Conservation (phyloP, 768 basidiomycete genomes). For the Coprinopsis strossmayeri region DNA sequence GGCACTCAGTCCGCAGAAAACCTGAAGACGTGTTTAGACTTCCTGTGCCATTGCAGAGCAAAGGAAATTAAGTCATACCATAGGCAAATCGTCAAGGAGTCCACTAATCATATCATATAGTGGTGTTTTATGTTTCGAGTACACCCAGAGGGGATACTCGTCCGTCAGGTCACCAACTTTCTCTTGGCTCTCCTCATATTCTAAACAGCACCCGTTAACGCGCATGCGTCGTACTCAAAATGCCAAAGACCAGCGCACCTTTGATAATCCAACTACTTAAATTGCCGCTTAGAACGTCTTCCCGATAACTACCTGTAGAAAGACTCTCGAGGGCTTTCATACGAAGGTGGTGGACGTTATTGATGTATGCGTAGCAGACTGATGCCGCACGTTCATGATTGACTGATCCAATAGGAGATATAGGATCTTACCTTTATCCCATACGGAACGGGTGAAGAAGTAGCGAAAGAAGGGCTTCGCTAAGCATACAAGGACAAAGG, state of each 20-base stretch:
- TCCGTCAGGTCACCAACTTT: not conserved
- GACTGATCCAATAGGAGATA: not conserved
- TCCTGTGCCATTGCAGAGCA: not conserved
- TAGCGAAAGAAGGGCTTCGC: constrained; percentile 1
- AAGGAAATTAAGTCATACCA: not conserved
- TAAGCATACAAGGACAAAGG: constrained; percentile 3
- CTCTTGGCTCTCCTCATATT: not conserved
- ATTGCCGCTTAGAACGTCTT: constrained; percentile 9
- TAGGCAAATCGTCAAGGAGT: not conserved
- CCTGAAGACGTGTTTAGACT: constrained; percentile 6
- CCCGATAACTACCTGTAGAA: not conserved
- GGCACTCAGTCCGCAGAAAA: constrained; percentile 16
- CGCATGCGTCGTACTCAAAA: not conserved
- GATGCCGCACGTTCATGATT: not conserved
- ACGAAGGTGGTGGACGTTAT: constrained; percentile 23
- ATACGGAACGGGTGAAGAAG: not conserved
- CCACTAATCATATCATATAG: not conserved
- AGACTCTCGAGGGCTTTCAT: constrained; percentile 21
- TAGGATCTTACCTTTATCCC: constrained; percentile 8
- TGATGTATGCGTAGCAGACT: constrained; percentile 1
- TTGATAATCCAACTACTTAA: constrained; percentile 5
- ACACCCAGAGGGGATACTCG: not conserved
- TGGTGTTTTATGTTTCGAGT: not conserved
- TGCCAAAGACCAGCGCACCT: not conserved
- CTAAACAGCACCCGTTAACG: not conserved